A percentile compares a stretch with the other conserved stretches of the same genome.
phyloP scores from a whole-genome alignment of 2,329 filamentous ascomycete genomes.

The Escovopsis sp. region DNA sequence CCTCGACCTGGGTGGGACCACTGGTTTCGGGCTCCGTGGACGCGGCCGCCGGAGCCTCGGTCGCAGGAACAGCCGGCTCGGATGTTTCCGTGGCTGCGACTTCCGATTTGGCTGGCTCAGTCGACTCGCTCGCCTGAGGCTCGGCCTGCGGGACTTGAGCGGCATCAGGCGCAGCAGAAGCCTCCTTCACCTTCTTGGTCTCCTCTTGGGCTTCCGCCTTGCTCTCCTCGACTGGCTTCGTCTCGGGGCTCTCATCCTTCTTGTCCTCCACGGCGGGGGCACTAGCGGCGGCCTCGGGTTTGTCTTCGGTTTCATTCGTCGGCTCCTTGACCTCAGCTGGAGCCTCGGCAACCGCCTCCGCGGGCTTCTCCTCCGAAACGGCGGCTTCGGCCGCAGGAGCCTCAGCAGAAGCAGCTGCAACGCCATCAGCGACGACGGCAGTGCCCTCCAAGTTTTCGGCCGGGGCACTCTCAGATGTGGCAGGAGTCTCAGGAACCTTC shows the following conservation, averaged over 20 bases:
- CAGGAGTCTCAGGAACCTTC: conserved; percentile 46
- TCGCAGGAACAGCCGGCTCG: conserved; percentile 4
- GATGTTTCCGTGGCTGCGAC: not conserved
- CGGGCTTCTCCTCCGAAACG: conserved; percentile 24
- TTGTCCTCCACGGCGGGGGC: conserved; percentile 59
- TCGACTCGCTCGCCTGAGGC: not conserved
- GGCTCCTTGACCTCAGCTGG: conserved; percentile 43
- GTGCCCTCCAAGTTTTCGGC: conserved; percentile 35
- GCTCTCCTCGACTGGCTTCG: conserved; percentile 61
- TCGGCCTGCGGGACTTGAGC: not conserved
- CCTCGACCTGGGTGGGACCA: not conserved
- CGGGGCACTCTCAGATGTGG: conserved; percentile 41
- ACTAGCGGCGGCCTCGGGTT: conserved; percentile 58
- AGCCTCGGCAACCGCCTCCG: conserved; percentile 35
- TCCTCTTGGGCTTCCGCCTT: conserved; percentile 18
- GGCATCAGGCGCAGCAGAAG: not conserved
- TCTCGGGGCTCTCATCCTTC: conserved; percentile 45
- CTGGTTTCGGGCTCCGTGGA: conserved; percentile 4
- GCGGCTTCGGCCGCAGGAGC: conserved; percentile 23
- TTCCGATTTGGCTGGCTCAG: conserved; percentile 1
- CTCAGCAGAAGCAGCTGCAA: conserved; percentile 16
- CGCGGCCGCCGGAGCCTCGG: conserved; percentile 7
- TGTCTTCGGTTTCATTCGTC: conserved; percentile 40
- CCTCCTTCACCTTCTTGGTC: conserved; percentile 1
- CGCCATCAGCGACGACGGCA: conserved; percentile 22